Conservation (phyloP, 225 moss, liverwort and hornwort species). For the Bryum argenteum region DNA sequence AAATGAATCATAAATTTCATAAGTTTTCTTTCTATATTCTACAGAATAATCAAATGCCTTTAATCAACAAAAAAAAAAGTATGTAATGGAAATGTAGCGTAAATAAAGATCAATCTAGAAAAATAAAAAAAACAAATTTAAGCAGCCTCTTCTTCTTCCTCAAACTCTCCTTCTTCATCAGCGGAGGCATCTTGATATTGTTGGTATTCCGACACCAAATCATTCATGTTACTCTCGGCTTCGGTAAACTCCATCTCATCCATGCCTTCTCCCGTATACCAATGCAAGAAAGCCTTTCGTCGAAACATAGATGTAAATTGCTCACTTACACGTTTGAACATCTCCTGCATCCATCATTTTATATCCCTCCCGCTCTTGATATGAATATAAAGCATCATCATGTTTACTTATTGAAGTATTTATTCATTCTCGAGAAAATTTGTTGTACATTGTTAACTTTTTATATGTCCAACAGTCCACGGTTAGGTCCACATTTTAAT, state of each 20-base stretch:
- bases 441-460: too few relatives aligned
- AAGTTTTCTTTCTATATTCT: not conserved
- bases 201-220: slow-evolving; percentile 57
- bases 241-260: slow-evolving; percentile 65
- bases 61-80: slow-evolving; percentile 26
- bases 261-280: slow-evolving; percentile 64
- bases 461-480: too few relatives aligned
- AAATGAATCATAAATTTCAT: not conserved
- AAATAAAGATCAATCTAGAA: not conserved
- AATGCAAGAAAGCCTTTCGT: slow-evolving; percentile 61
- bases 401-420: too few relatives aligned
- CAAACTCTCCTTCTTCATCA: slow-evolving; percentile 54
- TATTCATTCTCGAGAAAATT: too few relatives aligned
- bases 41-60: not conserved
- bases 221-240: slow-evolving; percentile 64
- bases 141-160: slow-evolving; percentile 51
- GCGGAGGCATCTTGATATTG: slow-evolving; percentile 61
- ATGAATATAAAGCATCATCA: not conserved
- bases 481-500: too few relatives aligned
- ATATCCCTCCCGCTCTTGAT: not conserved
- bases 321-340: slow-evolving; percentile 66
- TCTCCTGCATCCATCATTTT: slow-evolving; percentile 23
- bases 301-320: slow-evolving; percentile 61
- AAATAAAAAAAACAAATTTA: slow-evolving; percentile 14
- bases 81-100: not conserved